Evolutionary conservation across 2,329 filamentous ascomycete genomes (phyloP).

Genomic region (Penicillium sp.): DNA sequence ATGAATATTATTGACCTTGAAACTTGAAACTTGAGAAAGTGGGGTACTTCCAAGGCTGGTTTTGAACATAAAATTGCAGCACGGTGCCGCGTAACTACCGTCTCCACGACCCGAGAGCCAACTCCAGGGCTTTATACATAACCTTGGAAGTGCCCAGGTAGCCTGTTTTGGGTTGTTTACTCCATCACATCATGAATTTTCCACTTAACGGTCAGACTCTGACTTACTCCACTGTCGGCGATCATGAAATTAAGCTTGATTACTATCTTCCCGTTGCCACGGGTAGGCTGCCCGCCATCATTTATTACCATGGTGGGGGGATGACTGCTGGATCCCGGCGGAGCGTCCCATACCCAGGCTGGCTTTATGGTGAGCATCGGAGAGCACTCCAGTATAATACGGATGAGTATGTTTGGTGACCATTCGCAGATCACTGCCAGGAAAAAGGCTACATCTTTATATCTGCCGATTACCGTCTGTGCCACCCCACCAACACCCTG

Average conservation of each 20-base stretch:
- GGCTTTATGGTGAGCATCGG: constrained; percentile 18
- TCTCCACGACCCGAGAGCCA: too few relatives aligned
- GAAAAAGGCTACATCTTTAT: constrained; percentile 24
- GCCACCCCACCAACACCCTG: constrained; percentile 20
- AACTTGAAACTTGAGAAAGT: too few relatives aligned
- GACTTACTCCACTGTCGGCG: constrained; percentile 19
- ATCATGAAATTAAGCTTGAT: constrained; percentile 23
- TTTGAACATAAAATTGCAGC: too few relatives aligned
- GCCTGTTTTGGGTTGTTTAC: neutral
- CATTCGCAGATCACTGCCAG: constrained; percentile 19
- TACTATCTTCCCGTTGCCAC: constrained; percentile 17
- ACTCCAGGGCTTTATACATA: too few relatives aligned
- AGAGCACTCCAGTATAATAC: neutral
- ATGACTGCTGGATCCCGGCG: constrained; percentile 26
- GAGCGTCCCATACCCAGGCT: constrained; percentile 7
- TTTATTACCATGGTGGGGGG: constrained; percentile 27
- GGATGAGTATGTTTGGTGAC: neutral
- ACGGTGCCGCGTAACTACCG: too few relatives aligned
- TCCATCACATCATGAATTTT: neutral
- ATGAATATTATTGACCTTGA: too few relatives aligned
- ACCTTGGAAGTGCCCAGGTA: too few relatives aligned
- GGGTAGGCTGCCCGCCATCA: constrained; percentile 18
- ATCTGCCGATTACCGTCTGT: constrained; percentile 24
- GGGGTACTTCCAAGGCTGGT: too few relatives aligned
- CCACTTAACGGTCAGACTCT: constrained; percentile 9